Conservation (phyloP, 108 stramenopile species). For the Stephanodiscus minutulus region DNA sequence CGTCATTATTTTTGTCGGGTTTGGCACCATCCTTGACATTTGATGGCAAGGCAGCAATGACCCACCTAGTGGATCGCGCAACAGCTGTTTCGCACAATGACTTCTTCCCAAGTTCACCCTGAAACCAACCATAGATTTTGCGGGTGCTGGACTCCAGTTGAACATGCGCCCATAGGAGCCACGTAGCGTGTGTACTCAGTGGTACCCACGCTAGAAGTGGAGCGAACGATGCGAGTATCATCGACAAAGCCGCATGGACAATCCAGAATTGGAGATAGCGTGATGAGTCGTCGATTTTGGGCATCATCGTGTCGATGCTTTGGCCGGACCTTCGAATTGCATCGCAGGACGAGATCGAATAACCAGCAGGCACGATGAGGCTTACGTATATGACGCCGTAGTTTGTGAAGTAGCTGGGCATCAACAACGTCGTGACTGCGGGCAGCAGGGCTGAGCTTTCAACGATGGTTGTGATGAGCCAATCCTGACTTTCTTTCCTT, state of each 20-base stretch:
- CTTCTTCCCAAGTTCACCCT: constrained; percentile 51
- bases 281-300: constrained; percentile 32
- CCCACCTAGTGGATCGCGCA: constrained; percentile 15
- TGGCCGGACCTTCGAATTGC: constrained; percentile 14
- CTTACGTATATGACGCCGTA: constrained; percentile 82
- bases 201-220: constrained; percentile 78
- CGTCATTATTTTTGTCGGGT: neutral
- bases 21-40: neutral
- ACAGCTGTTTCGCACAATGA: constrained; percentile 9
- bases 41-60: constrained; percentile 15
- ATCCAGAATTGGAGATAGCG: constrained; percentile 82
- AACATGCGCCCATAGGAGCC: constrained; percentile 67
- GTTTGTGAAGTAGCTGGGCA: constrained; percentile 75
- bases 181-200: constrained; percentile 69
- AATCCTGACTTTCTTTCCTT: constrained; percentile 56
- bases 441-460: constrained; percentile 71
- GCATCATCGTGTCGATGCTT: constrained; percentile 15
- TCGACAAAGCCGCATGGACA: constrained; percentile 53
- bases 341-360: constrained; percentile 47
- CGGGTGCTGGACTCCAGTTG: constrained; percentile 57
- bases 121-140: constrained; percentile 51
- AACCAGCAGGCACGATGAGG: constrained; percentile 66
- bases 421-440: constrained; percentile 69
- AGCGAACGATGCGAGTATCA: constrained; percentile 51
- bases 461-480: constrained; percentile 53